These are phyloP conservation scores for Kodamaea laetipori DNA, from an alignment of 805 yeast species.

Conservation along the genomic window DNA sequence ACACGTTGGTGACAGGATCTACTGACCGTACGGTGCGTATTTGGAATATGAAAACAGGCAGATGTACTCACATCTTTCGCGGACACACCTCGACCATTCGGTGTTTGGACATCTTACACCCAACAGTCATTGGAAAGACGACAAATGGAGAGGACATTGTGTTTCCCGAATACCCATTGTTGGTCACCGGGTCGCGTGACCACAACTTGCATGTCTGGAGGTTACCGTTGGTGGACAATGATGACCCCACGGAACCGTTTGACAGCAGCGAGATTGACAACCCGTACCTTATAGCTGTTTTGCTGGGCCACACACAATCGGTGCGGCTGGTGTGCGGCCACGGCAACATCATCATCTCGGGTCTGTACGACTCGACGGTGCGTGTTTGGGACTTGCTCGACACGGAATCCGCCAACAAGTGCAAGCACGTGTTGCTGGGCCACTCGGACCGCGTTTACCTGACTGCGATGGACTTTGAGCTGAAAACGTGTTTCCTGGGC, in stretches of 20 bases:
- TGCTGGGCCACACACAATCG: slow-evolving; percentile 64
- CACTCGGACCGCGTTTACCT: slow-evolving; percentile 88
- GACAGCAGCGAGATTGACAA: slow-evolving; percentile 44
- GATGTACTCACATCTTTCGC: slow-evolving; percentile 85
- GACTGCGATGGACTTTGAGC: slow-evolving; percentile 75
- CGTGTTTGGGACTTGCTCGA: slow-evolving; percentile 86
- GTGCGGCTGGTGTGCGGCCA: slow-evolving; percentile 87
- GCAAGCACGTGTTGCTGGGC: slow-evolving; percentile 74
- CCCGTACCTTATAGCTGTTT: slow-evolving; percentile 67
- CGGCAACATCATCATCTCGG: slow-evolving; percentile 82
- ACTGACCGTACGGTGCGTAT: slow-evolving; percentile 93
- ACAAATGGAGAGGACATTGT: slow-evolving; percentile 57
- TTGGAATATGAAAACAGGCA: slow-evolving; percentile 85
- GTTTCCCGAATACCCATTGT: slow-evolving; percentile 64
- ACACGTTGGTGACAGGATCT: slow-evolving; percentile 87
- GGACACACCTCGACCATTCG: slow-evolving; percentile 94
- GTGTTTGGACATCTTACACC: slow-evolving; percentile 81
- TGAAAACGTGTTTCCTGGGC: slow-evolving; percentile 85
- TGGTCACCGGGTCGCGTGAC: slow-evolving; percentile 53
- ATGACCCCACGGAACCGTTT: slow-evolving; percentile 34
- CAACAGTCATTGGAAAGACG: slow-evolving; percentile 62
- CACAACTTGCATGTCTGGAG: slow-evolving; percentile 49
- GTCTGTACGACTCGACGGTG: slow-evolving; percentile 86
- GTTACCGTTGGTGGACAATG: slow-evolving; percentile 56
- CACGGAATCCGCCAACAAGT: slow-evolving; percentile 51